phyloP scores from a whole-genome alignment of 305 asterid genomes.

The Fraxinus baroniana region DNA sequence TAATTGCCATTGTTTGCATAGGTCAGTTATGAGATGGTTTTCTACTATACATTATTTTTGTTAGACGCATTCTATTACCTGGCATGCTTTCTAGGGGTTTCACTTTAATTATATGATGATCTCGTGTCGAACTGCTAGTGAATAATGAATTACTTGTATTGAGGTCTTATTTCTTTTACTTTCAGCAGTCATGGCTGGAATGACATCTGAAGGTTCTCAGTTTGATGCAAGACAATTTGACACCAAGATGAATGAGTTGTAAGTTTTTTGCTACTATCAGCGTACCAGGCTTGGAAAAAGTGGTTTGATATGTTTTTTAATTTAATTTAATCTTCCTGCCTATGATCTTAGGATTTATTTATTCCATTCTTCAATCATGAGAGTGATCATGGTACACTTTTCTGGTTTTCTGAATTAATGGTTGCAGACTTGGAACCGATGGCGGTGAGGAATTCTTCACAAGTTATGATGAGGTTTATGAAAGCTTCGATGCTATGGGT shows the following conservation, averaged over 20 bases:
- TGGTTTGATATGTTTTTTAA: not conserved
- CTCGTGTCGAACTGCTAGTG: not conserved
- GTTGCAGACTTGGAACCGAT: conserved; percentile 59
- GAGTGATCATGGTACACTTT: not conserved
- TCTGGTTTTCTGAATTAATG: not conserved
- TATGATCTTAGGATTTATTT: not conserved
- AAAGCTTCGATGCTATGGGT: conserved; percentile 85
- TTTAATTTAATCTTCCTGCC: not conserved
- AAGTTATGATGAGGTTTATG: conserved; percentile 76
- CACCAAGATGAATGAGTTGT: conserved; percentile 72
- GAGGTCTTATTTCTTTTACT: not conserved
- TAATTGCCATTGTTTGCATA: not conserved
- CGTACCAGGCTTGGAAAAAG: not conserved
- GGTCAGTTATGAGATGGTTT: not conserved
- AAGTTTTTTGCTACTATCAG: conserved; percentile 27
- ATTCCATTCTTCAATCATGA: not conserved
- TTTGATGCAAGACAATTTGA: conserved; percentile 66
- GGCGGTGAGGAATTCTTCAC: conserved; percentile 73
- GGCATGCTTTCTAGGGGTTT: not conserved
- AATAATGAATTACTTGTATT: not conserved
- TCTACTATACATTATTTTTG: not conserved
- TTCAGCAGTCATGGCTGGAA: conserved; percentile 66
- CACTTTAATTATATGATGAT: not conserved
- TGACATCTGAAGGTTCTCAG: conserved; percentile 71
- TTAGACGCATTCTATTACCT: not conserved